Evolutionary conservation across 179 eudicot species (phyloP), one percentile per base, ranked within the genome.

Genomic region (Actinidia arguta): DNA sequence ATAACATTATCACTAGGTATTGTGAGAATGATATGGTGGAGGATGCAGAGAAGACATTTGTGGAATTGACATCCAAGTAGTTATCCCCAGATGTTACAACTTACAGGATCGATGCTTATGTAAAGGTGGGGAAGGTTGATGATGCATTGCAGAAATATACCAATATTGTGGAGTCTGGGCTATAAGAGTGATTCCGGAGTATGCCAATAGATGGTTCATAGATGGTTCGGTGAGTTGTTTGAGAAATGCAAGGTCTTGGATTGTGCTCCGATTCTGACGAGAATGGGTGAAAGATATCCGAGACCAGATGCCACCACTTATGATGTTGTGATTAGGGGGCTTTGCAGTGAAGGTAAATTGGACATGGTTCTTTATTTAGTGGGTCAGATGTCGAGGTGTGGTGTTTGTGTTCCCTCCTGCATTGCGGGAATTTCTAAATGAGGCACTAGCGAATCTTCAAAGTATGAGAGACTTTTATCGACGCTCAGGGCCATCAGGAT

Each of bases 61-160:
- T 66, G 44, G 96, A 94, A 90, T 85, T 96, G 17, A 86, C 84
- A 10, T 87, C 91, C 11, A 96, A 94, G 87, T 96, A 96, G 0
- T 75, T 96, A 81, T 86, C 89, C 79, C 98, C 95, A 0, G 97
- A 94, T 96, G 97, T 93, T 44, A 89, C 89, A 3, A 92, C 93
- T 22, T 96, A 92, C 54, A 90, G 88, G 82, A 94, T 96, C 83
- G 96, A 96, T 80, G 89, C 92, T 42, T 96, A 91, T 82, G 76
- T 94, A 61, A 92, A 92, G 86, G 91, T 85, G 36, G 87, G 90
- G 75, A 91, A 90, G 82, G 80, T 94, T 51, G 97, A 93, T 64
- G 95, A 92, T 59, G 92, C 92, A 44, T 12, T 94, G 80, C 84
- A 85, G 58, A 92, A 89, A 93, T 94, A 89, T 85, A 46, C 83